Base-by-base conservation (phyloP, 148 eudicot species). In the Vaccinium macrocarpon region DNA sequence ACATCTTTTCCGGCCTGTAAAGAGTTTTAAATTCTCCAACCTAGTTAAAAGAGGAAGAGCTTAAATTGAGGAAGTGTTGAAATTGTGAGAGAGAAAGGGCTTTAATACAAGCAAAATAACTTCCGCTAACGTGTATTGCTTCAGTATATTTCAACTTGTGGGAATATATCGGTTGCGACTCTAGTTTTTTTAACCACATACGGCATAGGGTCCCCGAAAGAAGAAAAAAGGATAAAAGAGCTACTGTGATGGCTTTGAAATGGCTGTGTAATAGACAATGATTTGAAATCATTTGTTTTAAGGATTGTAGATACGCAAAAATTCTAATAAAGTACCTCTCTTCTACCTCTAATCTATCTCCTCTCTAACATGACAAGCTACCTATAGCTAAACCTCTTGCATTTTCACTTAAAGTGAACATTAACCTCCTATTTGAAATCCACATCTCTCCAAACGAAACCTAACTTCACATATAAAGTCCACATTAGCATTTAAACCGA, bases 1-100 rank as follows among this genome's bases (percentile, higher is more conserved):
- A 94, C 95, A 86, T 94, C 93, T 85, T 81, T 91, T 84, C 95
- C 97, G 38, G 90, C 89, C 97, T 94, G 86, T 53, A 80, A 50
- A 71, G 6, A 68, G 42, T 27, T 79, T 32, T 32, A 84, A 10
- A 32, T 29, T 55, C 49, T 14, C 42, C 32, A 68, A 12, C 73
- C 27, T 51, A 68, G 38, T 68, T 68, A 68, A 68, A 14, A 4
- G 73, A 68, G 73, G 8, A 68, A 68, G 38, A 68, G 73, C 18
- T 51, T 27, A 12, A 66, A 66, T 27, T n/a, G n/a, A n/a, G n/a
- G n/a, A n/a, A n/a, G n/a, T n/a, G n/a, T n/a, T n/a, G n/a, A n/a
- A n/a, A n/a, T n/a, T 7, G 32, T n/a, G 23, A 62, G 70, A 64
- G 29, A 18, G 15, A 10, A 72, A 52, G n/a, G n/a, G 25, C 21